Conservation (phyloP, 2,329 filamentous ascomycete species). For the Colletotrichum godetiae region DNA sequence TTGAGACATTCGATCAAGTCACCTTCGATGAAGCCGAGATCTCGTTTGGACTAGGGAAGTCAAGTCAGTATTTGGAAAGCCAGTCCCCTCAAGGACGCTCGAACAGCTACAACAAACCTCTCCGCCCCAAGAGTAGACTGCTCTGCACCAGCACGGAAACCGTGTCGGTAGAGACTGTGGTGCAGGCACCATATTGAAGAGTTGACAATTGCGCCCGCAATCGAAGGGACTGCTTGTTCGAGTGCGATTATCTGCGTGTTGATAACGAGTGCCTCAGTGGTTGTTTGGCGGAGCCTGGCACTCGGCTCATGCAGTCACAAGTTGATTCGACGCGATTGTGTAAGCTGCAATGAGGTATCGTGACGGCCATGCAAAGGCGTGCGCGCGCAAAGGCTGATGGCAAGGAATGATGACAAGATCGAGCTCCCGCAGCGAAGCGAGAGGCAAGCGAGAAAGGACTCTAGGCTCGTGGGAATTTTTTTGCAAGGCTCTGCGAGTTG, state of each 20-base stretch:
- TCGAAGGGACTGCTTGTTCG: not conserved
- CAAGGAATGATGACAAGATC: constrained; percentile 4
- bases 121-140: constrained; percentile 93
- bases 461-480: constrained; percentile 6
- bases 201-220: not conserved
- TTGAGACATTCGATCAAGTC: constrained; percentile 98
- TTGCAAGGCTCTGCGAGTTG: not conserved
- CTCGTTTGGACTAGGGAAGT: constrained; percentile 78
- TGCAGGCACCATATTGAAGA: constrained; percentile 61
- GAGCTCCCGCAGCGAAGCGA: constrained; percentile 21
- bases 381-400: constrained; percentile 3
- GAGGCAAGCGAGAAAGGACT: constrained; percentile 3
- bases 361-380: constrained; percentile 12
- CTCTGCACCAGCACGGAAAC: constrained; percentile 93
- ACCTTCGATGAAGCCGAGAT: constrained; percentile 96
- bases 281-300: constrained; percentile 20
- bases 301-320: constrained; percentile 25
- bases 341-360: constrained; percentile 18
- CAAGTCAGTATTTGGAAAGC: constrained; percentile 38
- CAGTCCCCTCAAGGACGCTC: not conserved
- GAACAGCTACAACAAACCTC: constrained; percentile 64
- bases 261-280: constrained; percentile 12
- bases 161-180: constrained; percentile 75
- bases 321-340: constrained; percentile 17
- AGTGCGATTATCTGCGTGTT: not conserved